These are phyloP conservation scores for Vicia sativa DNA, from an alignment of 306 rosid species.

Conservation along the genomic window DNA sequence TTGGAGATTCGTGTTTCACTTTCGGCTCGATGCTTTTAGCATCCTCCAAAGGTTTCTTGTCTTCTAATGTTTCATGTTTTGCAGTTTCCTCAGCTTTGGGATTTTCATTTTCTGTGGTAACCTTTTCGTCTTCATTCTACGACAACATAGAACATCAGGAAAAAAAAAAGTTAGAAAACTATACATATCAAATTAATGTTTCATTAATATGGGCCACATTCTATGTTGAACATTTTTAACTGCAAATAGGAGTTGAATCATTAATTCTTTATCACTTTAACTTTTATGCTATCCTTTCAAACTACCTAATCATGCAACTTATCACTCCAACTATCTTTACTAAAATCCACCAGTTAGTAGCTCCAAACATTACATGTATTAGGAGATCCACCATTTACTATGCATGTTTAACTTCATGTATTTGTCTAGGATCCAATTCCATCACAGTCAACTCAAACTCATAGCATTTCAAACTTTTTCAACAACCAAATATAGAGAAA, in stretches of 20 bases:
- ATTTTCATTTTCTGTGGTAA: constrained; percentile 32
- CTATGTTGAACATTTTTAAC: too few species aligned
- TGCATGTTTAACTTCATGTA: constrained; percentile 12
- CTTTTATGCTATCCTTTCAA: background rate
- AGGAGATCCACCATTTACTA: constrained; percentile 31
- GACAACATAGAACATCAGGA: too few species aligned
- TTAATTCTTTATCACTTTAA: background rate
- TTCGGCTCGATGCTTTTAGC: constrained; percentile 8
- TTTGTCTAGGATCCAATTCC: constrained; percentile 15
- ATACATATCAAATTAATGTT: too few species aligned
- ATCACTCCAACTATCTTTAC: background rate
- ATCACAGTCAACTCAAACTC: constrained; percentile 32
- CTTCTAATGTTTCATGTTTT: constrained; percentile 26
- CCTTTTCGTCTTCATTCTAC: constrained; percentile 40
- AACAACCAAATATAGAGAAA: background rate
- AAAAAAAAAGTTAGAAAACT: too few species aligned
- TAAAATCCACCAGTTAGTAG: constrained; percentile 3
- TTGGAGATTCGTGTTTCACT: constrained; percentile 34
- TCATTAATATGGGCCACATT: too few species aligned
- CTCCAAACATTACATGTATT: background rate
- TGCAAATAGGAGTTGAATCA: background rate
- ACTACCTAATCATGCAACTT: background rate
- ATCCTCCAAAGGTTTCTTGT: constrained; percentile 30
- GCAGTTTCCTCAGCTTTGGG: constrained; percentile 30
- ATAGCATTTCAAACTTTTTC: background rate